Evolutionary conservation across 306 rosid genomes (phyloP).

Genomic region (Begonia masoniana): DNA sequence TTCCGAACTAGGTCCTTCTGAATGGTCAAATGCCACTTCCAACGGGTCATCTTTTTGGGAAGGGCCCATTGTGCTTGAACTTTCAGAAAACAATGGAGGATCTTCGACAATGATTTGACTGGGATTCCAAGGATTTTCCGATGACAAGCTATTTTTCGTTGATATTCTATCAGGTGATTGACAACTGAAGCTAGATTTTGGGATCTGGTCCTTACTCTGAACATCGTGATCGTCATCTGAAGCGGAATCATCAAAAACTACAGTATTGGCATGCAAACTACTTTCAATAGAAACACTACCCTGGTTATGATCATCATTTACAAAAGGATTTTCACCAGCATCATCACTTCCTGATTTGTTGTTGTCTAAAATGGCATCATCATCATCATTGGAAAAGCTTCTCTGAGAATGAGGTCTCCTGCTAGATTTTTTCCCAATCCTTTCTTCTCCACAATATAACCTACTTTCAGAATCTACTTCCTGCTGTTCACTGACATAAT

Average conservation of each 20-base stretch:
- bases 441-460: conserved; percentile 26
- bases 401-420: no score
- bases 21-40: conserved; percentile 64
- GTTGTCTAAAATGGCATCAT: conserved; percentile 14
- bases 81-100: conserved; percentile 30
- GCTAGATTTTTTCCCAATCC: conserved; percentile 25
- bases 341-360: conserved; percentile 16
- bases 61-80: conserved; percentile 25
- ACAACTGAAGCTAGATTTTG: conserved; percentile 27
- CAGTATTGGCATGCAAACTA: conserved; percentile 26
- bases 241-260: conserved; percentile 58
- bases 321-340: conserved; percentile 25
- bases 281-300: conserved; percentile 16
- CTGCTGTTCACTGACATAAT: conserved; percentile 20
- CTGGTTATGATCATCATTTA: conserved; percentile 25
- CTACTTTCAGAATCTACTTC: conserved; percentile 21
- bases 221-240: conserved; percentile 48
- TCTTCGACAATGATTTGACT: conserved; percentile 20
- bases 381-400: neutral
- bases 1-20: conserved; percentile 38
- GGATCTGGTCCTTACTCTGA: conserved; percentile 23
- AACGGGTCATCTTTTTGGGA: conserved; percentile 29
- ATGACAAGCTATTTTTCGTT: conserved; percentile 22
- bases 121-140: conserved; percentile 30
- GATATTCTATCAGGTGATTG: conserved; percentile 30